Evolutionary conservation across 169 alveolate genomes (phyloP), one percentile per base, ranked within the genome.

Genomic region (Eimeria brunetti): DNA sequence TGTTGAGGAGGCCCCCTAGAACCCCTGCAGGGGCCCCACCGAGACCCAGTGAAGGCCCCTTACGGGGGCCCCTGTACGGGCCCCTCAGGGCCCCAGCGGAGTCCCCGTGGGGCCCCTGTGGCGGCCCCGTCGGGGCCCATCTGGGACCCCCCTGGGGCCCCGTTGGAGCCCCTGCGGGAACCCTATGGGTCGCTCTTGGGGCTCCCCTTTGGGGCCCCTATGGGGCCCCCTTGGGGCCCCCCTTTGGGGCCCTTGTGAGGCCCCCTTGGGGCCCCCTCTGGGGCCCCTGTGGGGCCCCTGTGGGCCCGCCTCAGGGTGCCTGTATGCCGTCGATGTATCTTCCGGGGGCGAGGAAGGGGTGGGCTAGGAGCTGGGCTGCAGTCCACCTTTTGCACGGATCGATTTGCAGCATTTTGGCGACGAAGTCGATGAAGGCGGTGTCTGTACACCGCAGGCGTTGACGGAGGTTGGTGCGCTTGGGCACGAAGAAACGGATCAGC

Each of bases 281-380:
- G 71, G 3, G 71, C 27, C 71, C 27, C 71, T n/a, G 1, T 60
- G 75, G 3, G 75, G 75, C 75, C 78, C 78, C 6, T 67, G 78
- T 22, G 78, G 38, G 8, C 36, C 9, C 67, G 11, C 36, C 33
- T 56, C 33, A 94, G 95, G 60, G 60, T 76, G 46, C 27, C 73
- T 78, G 51, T 8, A 94, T 44, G 78, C 96, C 96, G 38, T 94
- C 96, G 11, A 81, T 33, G 71, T 94, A 94, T 6, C 84, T 53
- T 62, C 94, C 94, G 9, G 95, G 90, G 16, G 53, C 8, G 24
- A 98, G 95, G 98, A 98, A 98, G 36, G 99, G 99, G 84, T 98
- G 99, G 80, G 90, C 89, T 76, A 98, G 96, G 62, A 99, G 99
- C 90, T 98, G 99, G 73, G 96, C 97, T 14, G 99, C 99, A 18